These are phyloP conservation scores for Camellia granthamiana DNA, from an alignment of 148 eudicot species.

Conservation along the genomic window DNA sequence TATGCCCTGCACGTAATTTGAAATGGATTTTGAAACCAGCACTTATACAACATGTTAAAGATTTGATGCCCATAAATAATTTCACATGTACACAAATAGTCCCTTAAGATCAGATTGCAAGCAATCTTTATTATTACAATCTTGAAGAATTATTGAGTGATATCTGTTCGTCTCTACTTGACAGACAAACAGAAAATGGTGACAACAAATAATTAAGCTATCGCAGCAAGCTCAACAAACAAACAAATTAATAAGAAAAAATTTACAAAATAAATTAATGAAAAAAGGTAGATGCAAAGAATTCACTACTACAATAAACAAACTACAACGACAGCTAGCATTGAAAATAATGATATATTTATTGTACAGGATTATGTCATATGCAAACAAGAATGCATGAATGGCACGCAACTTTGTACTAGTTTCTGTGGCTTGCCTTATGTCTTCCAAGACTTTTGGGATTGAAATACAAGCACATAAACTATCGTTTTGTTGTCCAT, in stretches of 20 bases:
- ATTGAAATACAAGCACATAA: too few relatives aligned
- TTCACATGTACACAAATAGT: neutral
- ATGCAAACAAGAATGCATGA: too few relatives aligned
- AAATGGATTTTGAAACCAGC: neutral
- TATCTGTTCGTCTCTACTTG: constrained; percentile 1
- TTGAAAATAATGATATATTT: too few relatives aligned
- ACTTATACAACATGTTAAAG: neutral
- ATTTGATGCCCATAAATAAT: neutral
- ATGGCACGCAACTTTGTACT: too few relatives aligned
- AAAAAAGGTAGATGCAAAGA: neutral
- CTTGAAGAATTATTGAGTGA: neutral
- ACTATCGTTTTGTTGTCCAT: too few relatives aligned
- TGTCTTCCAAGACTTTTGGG: too few relatives aligned
- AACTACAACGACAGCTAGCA: too few relatives aligned
- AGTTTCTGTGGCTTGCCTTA: too few relatives aligned
- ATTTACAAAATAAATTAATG: neutral
- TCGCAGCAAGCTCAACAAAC: neutral
- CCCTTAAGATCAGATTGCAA: neutral
- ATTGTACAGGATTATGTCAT: too few relatives aligned
- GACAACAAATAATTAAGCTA: neutral
- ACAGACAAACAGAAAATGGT: neutral
- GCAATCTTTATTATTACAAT: neutral
- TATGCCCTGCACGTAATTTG: constrained; percentile 19
- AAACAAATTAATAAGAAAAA: neutral
- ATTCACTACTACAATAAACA: too few relatives aligned